Evolutionary conservation across 1,139 yeast genomes (phyloP).

Genomic region (Saccharomyces hybrid): DNA sequence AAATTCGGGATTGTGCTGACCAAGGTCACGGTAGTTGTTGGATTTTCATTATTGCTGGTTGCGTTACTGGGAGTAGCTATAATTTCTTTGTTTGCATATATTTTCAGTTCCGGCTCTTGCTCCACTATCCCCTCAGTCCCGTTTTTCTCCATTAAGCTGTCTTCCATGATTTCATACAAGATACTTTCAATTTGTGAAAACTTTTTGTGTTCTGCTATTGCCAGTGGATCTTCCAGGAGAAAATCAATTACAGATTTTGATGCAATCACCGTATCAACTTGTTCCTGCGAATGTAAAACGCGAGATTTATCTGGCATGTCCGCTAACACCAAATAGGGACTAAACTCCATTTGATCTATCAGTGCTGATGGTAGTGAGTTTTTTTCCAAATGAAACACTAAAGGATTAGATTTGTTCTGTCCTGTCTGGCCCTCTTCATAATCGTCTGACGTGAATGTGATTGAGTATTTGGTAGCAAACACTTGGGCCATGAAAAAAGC

Average conservation of each 20-base stretch:
- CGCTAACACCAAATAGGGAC: slow-evolving; percentile 9
- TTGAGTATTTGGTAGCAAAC: slow-evolving; percentile 8
- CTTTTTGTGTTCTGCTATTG: slow-evolving; percentile 3
- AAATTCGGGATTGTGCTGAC: not conserved
- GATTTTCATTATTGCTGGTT: not conserved
- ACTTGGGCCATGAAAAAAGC: slow-evolving; percentile 6
- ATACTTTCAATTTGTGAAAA: slow-evolving; percentile 6
- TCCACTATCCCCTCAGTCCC: not conserved
- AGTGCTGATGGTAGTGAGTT: slow-evolving; percentile 8
- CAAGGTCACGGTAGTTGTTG: not conserved
- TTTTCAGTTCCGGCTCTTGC: not conserved
- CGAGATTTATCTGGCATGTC: slow-evolving; percentile 11
- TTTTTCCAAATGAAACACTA: slow-evolving; percentile 9
- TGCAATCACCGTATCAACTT: not conserved
- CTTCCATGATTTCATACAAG: slow-evolving; percentile 6
- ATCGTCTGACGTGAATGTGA: slow-evolving; percentile 8
- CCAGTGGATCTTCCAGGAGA: not conserved
- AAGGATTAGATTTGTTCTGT: slow-evolving; percentile 3
- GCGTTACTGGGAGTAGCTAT: not conserved
- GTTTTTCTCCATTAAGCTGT: not conserved
- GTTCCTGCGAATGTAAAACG: slow-evolving; percentile 8
- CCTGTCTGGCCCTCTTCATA: slow-evolving; percentile 1
- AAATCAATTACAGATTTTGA: not conserved
- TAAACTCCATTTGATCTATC: slow-evolving; percentile 5
- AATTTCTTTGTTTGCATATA: not conserved